Conservation (phyloP, 345 rosid species). For the Corchorus olitorius region DNA sequence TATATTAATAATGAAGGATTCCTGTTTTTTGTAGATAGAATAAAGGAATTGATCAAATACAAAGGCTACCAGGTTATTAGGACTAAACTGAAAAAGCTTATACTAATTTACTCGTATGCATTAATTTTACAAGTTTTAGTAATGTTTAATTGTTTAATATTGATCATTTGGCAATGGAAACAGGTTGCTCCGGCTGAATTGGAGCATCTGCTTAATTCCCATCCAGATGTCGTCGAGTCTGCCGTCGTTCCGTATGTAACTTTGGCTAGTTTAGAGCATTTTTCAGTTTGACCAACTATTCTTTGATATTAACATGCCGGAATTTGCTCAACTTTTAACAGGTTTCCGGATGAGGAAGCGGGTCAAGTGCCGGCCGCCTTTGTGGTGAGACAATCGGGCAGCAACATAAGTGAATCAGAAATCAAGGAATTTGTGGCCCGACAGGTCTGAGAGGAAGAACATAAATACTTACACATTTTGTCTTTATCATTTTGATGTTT, state of each 20-base stretch:
- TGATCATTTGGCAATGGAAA: background rate
- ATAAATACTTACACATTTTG: background rate
- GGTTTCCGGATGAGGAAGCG: slow-evolving; percentile 57
- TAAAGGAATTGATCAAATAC: slow-evolving; percentile 67
- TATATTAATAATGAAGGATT: slow-evolving; percentile 57
- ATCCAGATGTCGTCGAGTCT: slow-evolving; percentile 51
- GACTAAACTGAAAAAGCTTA: background rate
- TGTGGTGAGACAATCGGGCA: slow-evolving; percentile 43
- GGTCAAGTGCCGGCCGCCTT: slow-evolving; percentile 62
- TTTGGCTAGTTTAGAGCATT: background rate
- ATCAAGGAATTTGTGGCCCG: slow-evolving; percentile 42
- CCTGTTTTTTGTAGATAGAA: slow-evolving; percentile 59
- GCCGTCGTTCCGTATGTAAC: slow-evolving; percentile 58
- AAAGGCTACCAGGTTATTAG: slow-evolving; percentile 62
- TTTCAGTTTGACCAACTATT: background rate
- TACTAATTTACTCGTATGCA: too few relatives aligned
- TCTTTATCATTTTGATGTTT: background rate
- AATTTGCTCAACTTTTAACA: slow-evolving; percentile 18
- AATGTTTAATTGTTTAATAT: too few relatives aligned
- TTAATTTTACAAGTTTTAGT: background rate
- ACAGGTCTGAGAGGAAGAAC: slow-evolving; percentile 30
- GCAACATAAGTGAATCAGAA: slow-evolving; percentile 35
- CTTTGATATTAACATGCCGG: too few relatives aligned
- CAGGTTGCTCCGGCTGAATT: slow-evolving; percentile 67
- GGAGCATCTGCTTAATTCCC: slow-evolving; percentile 55